phyloP scores from a whole-genome alignment of 495 filamentous ascomycete species.

The Penicillium coprophilum region DNA sequence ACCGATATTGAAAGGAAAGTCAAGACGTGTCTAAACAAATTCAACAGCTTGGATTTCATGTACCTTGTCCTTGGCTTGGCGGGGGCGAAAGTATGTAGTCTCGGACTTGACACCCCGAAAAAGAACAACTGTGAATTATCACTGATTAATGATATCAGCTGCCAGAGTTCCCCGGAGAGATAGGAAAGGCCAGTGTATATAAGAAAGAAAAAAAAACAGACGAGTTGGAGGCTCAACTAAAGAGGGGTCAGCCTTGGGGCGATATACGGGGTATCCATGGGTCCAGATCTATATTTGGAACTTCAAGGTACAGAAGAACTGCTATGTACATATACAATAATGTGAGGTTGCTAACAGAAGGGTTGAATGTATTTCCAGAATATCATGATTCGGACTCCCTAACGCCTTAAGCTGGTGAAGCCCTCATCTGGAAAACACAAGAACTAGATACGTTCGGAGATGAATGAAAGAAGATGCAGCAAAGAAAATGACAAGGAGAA shows the following conservation, averaged over 20 bases:
- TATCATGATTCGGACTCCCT: constrained; percentile 23
- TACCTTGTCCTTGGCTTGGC: constrained; percentile 21
- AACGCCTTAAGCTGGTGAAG: constrained; percentile 25
- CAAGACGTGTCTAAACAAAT: background rate
- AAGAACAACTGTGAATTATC: background rate
- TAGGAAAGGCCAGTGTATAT: background rate
- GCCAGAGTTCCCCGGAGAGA: background rate
- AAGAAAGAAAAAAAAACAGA: background rate
- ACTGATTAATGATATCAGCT: background rate
- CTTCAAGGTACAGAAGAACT: background rate
- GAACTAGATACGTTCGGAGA: constrained; percentile 23
- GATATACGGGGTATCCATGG: background rate
- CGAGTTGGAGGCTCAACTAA: constrained; percentile 3
- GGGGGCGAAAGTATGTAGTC: constrained; percentile 17
- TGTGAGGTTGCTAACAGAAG: background rate
- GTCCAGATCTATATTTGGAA: constrained; percentile 6
- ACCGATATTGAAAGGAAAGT: background rate
- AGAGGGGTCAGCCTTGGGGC: constrained; percentile 1
- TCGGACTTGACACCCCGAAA: constrained; percentile 2
- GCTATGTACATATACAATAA: background rate
- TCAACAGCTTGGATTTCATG: constrained; percentile 8
- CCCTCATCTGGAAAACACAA: constrained; percentile 24
- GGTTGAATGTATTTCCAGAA: constrained; percentile 20
- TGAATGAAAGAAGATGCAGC: constrained; percentile 11
- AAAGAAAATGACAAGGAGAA: constrained; percentile 16